A percentile compares a stretch with the other conserved stretches of the same genome.
These are phyloP conservation scores for Hypoxylon sp. DNA, from an alignment of 2,329 filamentous ascomycete species.

Conservation along the genomic window DNA sequence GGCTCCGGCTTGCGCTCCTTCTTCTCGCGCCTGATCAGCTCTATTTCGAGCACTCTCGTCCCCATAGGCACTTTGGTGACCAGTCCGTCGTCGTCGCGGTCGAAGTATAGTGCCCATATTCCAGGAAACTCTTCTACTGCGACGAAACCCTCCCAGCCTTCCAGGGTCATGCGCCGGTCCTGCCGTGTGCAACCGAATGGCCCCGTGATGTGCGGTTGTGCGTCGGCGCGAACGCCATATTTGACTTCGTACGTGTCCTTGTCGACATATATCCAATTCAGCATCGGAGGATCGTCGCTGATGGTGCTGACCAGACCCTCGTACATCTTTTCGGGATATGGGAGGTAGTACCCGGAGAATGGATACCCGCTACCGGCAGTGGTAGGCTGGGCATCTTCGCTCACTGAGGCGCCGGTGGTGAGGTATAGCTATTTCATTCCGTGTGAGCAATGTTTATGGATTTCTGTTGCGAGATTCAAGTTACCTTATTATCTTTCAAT, in stretches of 20 bases:
- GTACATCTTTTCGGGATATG: conserved; percentile 64
- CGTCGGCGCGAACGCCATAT: conserved; percentile 58
- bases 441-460: conserved; percentile 8
- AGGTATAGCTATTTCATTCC: conserved; percentile 56
- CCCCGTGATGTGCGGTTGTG: conserved; percentile 59
- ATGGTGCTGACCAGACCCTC: conserved; percentile 63
- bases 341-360: conserved; percentile 68
- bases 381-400: conserved; percentile 45
- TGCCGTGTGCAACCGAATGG: conserved; percentile 65
- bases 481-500: conserved; percentile 58
- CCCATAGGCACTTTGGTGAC: conserved; percentile 59
- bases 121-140: conserved; percentile 59
- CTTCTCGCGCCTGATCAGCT: conserved; percentile 65
- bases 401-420: conserved; percentile 53
- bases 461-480: background rate
- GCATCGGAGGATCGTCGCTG: conserved; percentile 60
- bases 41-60: conserved; percentile 65
- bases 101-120: conserved; percentile 62
- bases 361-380: conserved; percentile 57
- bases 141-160: conserved; percentile 63
- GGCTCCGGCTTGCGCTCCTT: conserved; percentile 53
- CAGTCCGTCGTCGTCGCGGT: conserved; percentile 60
- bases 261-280: conserved; percentile 65
- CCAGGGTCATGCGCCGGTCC: conserved; percentile 62
- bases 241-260: conserved; percentile 59